Percentiles rank a stretch among this genome's conserved stretches.
Conservation (phyloP, 73 alveolate genomes). For the Paraurostyla sp. region DNA sequence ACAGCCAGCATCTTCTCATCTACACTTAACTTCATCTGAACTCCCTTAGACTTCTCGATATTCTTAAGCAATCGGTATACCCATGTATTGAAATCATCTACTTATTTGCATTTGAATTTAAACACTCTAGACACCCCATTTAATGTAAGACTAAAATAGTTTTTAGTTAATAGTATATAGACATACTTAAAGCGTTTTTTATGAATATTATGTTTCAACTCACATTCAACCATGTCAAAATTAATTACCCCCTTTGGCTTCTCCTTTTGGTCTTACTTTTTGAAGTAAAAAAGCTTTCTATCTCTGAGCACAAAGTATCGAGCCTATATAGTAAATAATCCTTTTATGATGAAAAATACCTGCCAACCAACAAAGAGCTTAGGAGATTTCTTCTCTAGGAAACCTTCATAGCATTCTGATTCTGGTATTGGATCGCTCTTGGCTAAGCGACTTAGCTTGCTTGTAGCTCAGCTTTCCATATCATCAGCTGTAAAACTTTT, state of each 20-base stretch:
- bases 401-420: slow-evolving; percentile 16
- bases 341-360: background rate
- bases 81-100: slow-evolving; percentile 36
- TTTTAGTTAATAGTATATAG: background rate
- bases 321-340: background rate
- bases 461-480: background rate
- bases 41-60: slow-evolving; percentile 11
- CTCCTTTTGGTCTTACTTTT: background rate
- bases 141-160: background rate
- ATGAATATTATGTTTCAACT: background rate
- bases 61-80: background rate
- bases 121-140: slow-evolving; percentile 16
- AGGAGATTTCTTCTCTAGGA: slow-evolving; percentile 38
- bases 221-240: slow-evolving; percentile 9
- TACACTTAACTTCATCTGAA: background rate
- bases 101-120: background rate
- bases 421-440: background rate
- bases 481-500: too few species aligned
- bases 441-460: background rate
- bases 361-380: slow-evolving; percentile 48
- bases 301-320: slow-evolving; percentile 33
- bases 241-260: slow-evolving; percentile 14
- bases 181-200: background rate
- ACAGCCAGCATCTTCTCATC: slow-evolving; percentile 8
- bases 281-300: slow-evolving; percentile 29